Base-by-base conservation (phyloP, 164 flowering plant species). In the Liquidambar formosana region DNA sequence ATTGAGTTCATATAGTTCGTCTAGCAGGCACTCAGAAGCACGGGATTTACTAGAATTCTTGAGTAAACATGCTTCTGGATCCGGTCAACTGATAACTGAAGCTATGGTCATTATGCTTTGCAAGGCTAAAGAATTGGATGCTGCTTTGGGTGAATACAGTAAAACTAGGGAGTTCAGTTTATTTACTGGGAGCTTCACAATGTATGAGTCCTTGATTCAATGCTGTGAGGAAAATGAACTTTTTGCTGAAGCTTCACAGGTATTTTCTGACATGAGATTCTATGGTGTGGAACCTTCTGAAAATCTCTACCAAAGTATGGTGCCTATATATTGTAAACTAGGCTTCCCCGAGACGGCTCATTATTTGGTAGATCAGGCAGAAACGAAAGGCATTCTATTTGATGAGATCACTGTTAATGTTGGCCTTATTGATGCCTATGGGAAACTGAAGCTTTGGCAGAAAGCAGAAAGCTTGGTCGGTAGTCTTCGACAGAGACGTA, bases 281-380 rank as follows among this genome's bases (percentile, higher is more conserved):
- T 71, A 49, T 75, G 85, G 87, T 51, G 62, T 91, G 16, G 84
- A 87, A 72, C 85, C 84, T 70, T 89, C 96, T 33, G 65, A 75
- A 68, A 51, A 47, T 53, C 68, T 89, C 38, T 88, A 77, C 73
- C 77, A 57, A 43, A 65, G 66, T 53, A 84, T 91, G 82, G 84
- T 81, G 65, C 48, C 48, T 28, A 46, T 82, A 16, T 93, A 89
- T 66, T 91, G 97, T 62, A 82, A 79, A 68, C 33, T 93, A 84
- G 94, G 85, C 49, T 88, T 88, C 45, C 98, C 99, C 43, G 99
- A 96, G 75, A 93, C 97, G 23, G 94, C 93, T 58, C 92, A 93
- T 45, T 61, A 80, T 77, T 73, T 93, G 78, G 63, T 85, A 68
- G 76, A 86, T 66, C 77, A 75, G 61, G 97, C 94, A 26, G 89